A percentile compares a stretch with the other conserved stretches of the same genome.
Evolutionary conservation across 1,284 basidiomycete species (phyloP).

Genomic region (Moesziomyces antarcticus): DNA sequence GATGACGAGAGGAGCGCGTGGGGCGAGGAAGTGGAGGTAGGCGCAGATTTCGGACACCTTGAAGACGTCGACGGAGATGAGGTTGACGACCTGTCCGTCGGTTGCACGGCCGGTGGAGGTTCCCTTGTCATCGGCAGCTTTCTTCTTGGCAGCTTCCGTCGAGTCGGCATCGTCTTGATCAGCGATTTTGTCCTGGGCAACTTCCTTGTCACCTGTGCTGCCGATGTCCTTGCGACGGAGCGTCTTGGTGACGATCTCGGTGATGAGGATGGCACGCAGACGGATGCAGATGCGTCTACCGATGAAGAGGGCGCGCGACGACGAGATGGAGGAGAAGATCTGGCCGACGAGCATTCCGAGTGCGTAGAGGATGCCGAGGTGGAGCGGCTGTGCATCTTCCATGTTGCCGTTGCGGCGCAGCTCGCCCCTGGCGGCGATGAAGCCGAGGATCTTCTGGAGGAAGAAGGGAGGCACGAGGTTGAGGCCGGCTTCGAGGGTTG

Average conservation of each 20-base stretch:
- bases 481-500: conserved; percentile 69
- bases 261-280: conserved; percentile 70
- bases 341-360: conserved; percentile 71
- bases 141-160: conserved; percentile 23
- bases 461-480: conserved; percentile 71
- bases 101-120: conserved; percentile 61
- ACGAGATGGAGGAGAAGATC: conserved; percentile 67
- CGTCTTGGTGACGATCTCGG: conserved; percentile 73
- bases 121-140: conserved; percentile 14
- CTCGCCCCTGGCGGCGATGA: conserved; percentile 64
- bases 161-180: conserved; percentile 25
- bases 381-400: conserved; percentile 62
- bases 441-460: conserved; percentile 71
- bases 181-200: conserved; percentile 22
- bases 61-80: conserved; percentile 73
- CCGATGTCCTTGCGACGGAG: conserved; percentile 70
- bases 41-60: conserved; percentile 57
- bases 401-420: conserved; percentile 23
- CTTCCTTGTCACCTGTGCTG: conserved; percentile 39
- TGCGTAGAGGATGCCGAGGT: conserved; percentile 72
- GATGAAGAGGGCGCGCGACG: conserved; percentile 70
- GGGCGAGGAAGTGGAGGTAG: conserved; percentile 68
- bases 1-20: conserved; percentile 71
- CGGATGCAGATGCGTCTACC: conserved; percentile 70
- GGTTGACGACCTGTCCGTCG: conserved; percentile 72